Evolutionary conservation across 2,329 filamentous ascomycete genomes (phyloP), one percentile per base, ranked within the genome.

Genomic region (Metarhizium rileyi): DNA sequence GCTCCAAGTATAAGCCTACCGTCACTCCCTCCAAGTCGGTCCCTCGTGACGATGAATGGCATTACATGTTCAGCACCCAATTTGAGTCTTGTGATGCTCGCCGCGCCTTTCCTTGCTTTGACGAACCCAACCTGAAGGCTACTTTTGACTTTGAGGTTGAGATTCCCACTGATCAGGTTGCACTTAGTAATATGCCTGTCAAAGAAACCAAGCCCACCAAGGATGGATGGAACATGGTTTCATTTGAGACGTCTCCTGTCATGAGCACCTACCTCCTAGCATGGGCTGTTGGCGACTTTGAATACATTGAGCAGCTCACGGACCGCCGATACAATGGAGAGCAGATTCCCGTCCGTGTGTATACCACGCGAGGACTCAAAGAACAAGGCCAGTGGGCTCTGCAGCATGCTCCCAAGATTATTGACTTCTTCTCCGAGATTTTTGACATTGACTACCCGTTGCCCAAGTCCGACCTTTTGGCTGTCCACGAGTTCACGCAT

Each of bases 51-150:
- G 75, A 76, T 44, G 75, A 82, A 59, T 80, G 75, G 63, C 78
- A 81, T 66, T 78, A 79, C 63, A 90, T 91, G 87, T 75, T 95
- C 68, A 95, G 88, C 73, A 98, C 93, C 45, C 93, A 98, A 66
- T 98, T 98, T 63, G 93, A 98, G 74, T 86, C 90, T 43, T 95
- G 90, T 62, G 93, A 98, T 70, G 93, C 93, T 53, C 85, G 93
- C 56, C 80, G 90, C 57, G 91, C 93, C 8, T 96, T 98, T 70
- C 93, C 93, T 44, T 98, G 93, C 72, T 97, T 97, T 63, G 93
- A 98, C 63, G 93, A 98, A 72, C 93, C 93, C 40, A 95, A 95
- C 62, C 78, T 97, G 56, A 98, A 98, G 72, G 89, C 93, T 10
- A 91, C 90, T 2, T 97, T 96, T 63, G 90, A 96, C 66, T 87